Base-by-base conservation (phyloP, 495 filamentous ascomycete genomes). In the Hyaloscypha variabilis region DNA sequence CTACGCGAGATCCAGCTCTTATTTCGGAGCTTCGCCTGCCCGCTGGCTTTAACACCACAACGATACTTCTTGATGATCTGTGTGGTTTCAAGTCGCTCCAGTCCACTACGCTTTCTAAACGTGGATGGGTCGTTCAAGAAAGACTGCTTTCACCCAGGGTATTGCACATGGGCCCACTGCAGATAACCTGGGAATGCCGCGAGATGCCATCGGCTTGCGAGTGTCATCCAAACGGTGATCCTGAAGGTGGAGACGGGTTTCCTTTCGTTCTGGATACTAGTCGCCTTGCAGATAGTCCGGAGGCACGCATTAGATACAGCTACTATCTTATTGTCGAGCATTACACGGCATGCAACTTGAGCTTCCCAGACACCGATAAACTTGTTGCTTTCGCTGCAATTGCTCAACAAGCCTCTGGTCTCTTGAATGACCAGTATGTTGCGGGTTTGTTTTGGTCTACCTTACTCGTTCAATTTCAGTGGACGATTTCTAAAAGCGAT, bases 111-210 rank as follows among this genome's bases (percentile, higher is more conserved):
- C 11, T 21, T 25, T 34, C 55, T 28, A 28, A 8, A 6, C 55
- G 55, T 28, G 55, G 23, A 58, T 58, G 55, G 55, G 11, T 21
- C 8, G 26, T 28, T 10, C 55, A 58, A 58, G 55, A 58, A 31
- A 8, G 14, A 11, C 26, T 58, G 10, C 26, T 58, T 28, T 58
- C 13, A 13, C 55, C 55, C 19, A 21, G 55, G 31, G 25, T 19
- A 28, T 10, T 58, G 8, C 31, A 34, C 55, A 28, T 28, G 13
- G 14, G 23, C 6, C 31, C 55, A 10, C 6, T 13, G 23, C 55
- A 31, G 23, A 58, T 58, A 21, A 28, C 25, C 55, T 58, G 55
- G 55, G 55, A 58, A 25, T 58, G 26, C 25, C 19, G 31, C 13
- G 21, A 58, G 25, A 34, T 28, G 8, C 13, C 55, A 28, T 34